A percentile compares a stretch with the other conserved stretches of the same genome.
Evolutionary conservation across 2,329 filamentous ascomycete species (phyloP).

Genomic region (Fusarium sp.): DNA sequence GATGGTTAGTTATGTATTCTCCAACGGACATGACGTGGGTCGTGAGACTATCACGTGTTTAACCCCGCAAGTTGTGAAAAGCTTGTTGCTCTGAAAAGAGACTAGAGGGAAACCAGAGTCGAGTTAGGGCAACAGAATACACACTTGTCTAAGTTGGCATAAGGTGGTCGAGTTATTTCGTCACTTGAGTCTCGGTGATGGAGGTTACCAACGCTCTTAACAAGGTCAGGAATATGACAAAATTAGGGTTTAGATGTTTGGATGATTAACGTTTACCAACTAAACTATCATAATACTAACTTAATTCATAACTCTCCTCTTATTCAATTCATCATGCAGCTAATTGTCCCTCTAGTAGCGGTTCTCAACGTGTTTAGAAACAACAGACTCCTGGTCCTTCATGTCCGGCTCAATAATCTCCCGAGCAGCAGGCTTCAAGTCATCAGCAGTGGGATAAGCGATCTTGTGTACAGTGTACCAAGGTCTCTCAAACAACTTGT

Average conservation of each 20-base stretch:
- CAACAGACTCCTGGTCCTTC: slow-evolving; percentile 21
- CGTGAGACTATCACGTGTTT: slow-evolving; percentile 1
- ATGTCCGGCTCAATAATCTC: slow-evolving; percentile 22
- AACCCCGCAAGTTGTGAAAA: background rate
- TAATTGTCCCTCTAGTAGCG: accelerated
- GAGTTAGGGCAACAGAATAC: background rate
- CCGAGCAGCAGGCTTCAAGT: slow-evolving; percentile 26
- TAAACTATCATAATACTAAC: accelerated
- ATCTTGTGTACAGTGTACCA: slow-evolving; percentile 49
- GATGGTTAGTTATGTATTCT: background rate
- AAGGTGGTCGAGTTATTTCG: background rate
- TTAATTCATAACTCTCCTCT: too few species aligned
- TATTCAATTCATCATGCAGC: too few species aligned
- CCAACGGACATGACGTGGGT: background rate
- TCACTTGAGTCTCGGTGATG: background rate
- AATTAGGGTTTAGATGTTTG: too few species aligned
- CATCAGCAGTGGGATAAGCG: slow-evolving; percentile 47
- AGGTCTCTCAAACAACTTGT: slow-evolving; percentile 45
- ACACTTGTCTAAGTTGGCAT: too few species aligned
- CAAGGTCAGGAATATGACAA: too few species aligned
- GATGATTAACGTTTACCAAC: background rate
- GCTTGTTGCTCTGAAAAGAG: background rate
- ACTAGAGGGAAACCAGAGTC: background rate
- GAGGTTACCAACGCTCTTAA: too few species aligned
- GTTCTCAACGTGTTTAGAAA: slow-evolving; percentile 18